Evolutionary conservation across 2,329 filamentous ascomycete species (phyloP).

Genomic region (Metarhizium humberi): DNA sequence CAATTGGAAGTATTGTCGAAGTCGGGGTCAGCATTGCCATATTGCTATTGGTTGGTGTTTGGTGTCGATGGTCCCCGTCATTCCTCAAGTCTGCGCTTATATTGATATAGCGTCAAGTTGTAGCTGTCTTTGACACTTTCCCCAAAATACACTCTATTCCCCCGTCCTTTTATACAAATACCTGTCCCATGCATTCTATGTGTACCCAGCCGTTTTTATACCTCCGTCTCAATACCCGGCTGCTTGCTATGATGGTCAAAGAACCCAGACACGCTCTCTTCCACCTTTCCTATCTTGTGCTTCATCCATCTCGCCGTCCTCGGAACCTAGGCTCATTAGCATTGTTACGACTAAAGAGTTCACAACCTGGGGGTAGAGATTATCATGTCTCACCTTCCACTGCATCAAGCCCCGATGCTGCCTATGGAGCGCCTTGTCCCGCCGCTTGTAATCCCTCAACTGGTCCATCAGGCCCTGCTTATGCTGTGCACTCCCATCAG

Average conservation of each 20-base stretch:
- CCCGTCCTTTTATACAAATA: not conserved
- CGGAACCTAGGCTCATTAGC: conserved; percentile 17
- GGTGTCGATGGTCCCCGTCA: not conserved
- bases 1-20: not conserved
- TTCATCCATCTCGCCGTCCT: conserved; percentile 41
- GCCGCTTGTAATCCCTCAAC: conserved; percentile 50
- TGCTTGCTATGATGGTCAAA: conserved; percentile 52
- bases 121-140: not conserved
- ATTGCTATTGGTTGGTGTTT: not conserved
- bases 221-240: conserved; percentile 58
- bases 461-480: conserved; percentile 38
- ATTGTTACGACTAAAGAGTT: not conserved
- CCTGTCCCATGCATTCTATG: not conserved
- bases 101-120: not conserved
- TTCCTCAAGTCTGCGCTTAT: not conserved
- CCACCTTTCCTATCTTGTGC: conserved; percentile 45
- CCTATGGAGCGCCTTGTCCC: conserved; percentile 51
- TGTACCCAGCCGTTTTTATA: conserved; percentile 29
- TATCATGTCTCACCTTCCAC: conserved; percentile 37
- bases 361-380: not conserved
- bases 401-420: conserved; percentile 66
- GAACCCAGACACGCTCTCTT: conserved; percentile 45
- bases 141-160: not conserved
- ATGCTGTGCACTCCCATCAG: conserved; percentile 27
- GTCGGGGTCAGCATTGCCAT: not conserved